Percentiles rank a stretch among this genome's conserved stretches.
Conservation (phyloP, 495 filamentous ascomycete genomes). For the Aspergillus egyptiacus region DNA sequence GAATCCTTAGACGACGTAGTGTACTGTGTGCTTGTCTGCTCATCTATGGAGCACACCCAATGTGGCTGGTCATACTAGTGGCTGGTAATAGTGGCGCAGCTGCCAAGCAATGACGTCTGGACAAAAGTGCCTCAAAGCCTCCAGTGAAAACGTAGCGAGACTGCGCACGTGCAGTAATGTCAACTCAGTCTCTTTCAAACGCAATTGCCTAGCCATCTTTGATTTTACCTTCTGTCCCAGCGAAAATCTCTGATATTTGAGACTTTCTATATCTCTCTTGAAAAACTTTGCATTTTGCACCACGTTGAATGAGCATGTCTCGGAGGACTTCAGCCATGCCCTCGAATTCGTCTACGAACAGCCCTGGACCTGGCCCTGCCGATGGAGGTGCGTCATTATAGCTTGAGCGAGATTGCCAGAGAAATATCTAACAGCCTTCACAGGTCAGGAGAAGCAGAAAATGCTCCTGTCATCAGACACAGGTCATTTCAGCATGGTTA, state of each 20-base stretch:
- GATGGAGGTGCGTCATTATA: slow-evolving; percentile 37
- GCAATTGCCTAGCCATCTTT: slow-evolving; percentile 23
- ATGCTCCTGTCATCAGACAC: slow-evolving; percentile 67
- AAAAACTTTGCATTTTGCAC: slow-evolving; percentile 4
- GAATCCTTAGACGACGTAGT: too few species aligned
- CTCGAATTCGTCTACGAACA: slow-evolving; percentile 31
- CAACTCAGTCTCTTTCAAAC: slow-evolving; percentile 27
- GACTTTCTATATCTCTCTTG: background rate
- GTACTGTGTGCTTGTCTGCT: too few species aligned
- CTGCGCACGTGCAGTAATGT: slow-evolving; percentile 31
- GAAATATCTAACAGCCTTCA: too few species aligned
- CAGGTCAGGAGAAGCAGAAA: slow-evolving; percentile 80
- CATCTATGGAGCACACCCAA: background rate
- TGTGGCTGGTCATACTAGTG: slow-evolving; percentile 26
- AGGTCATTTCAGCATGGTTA: slow-evolving; percentile 74
- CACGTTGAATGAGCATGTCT: slow-evolving; percentile 36
- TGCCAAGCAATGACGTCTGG: slow-evolving; percentile 35
- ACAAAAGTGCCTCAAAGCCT: slow-evolving; percentile 14
- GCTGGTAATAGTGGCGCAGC: slow-evolving; percentile 30
- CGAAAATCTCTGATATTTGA: slow-evolving; percentile 5
- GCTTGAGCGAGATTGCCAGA: too few species aligned
- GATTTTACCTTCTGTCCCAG: slow-evolving; percentile 7
- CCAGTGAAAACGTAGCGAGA: slow-evolving; percentile 17
- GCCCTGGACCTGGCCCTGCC: slow-evolving; percentile 28
- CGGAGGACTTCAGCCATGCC: slow-evolving; percentile 41